These are phyloP conservation scores for Pichia sp. DNA, from an alignment of 1,139 yeast genomes.

Conservation along the genomic window DNA sequence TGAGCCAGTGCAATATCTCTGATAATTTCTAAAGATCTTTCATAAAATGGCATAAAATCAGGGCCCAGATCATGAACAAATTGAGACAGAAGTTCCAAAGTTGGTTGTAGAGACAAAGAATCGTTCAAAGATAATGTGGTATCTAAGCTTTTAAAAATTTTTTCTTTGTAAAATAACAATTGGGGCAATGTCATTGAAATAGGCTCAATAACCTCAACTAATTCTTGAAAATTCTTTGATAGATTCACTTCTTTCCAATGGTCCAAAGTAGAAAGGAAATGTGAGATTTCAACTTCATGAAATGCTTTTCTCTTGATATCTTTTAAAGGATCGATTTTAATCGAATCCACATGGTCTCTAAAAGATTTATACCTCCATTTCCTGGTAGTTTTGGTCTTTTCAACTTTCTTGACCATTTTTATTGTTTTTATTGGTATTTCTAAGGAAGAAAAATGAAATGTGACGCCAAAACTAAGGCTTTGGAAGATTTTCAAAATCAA, in stretches of 20 bases:
- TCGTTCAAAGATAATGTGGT: slow-evolving; percentile 43
- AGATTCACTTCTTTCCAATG: slow-evolving; percentile 87
- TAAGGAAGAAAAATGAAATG: too few relatives aligned
- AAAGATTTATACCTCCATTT: slow-evolving; percentile 67
- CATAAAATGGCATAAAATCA: slow-evolving; percentile 72
- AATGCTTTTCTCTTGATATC: slow-evolving; percentile 56
- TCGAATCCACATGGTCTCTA: slow-evolving; percentile 72
- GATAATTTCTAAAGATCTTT: slow-evolving; percentile 42
- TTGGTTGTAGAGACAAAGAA: slow-evolving; percentile 67
- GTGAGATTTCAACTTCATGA: slow-evolving; percentile 56
- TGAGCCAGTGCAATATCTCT: slow-evolving; percentile 42
- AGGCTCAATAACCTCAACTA: slow-evolving; percentile 47
- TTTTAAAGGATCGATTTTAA: slow-evolving; percentile 78
- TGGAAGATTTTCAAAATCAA: too few relatives aligned
- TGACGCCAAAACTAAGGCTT: too few relatives aligned
- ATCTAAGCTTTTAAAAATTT: slow-evolving; percentile 49
- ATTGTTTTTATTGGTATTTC: too few relatives aligned
- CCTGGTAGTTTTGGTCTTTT: slow-evolving; percentile 48
- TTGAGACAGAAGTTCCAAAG: slow-evolving; percentile 73
- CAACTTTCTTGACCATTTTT: slow-evolving; percentile 26
- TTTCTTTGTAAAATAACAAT: slow-evolving; percentile 59
- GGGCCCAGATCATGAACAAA: slow-evolving; percentile 91
- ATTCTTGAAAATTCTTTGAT: slow-evolving; percentile 62
- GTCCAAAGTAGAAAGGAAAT: slow-evolving; percentile 67
- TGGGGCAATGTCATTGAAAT: slow-evolving; percentile 71